These are phyloP conservation scores for Skeletonema costatum DNA, from an alignment of 108 stramenopile species.

Conservation along the genomic window DNA sequence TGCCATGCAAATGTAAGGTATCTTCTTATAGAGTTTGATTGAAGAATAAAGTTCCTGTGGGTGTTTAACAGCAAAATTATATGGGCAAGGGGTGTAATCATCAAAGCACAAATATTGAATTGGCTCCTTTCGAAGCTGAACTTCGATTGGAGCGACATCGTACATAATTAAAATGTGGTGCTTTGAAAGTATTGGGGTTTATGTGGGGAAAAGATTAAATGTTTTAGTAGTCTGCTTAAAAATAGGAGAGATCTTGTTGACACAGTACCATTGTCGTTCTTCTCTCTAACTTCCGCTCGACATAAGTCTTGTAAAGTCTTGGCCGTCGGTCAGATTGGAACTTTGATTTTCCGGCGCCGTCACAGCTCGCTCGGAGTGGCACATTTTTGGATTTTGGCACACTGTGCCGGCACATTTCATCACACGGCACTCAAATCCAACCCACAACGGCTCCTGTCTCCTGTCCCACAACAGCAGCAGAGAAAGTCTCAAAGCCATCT, in stretches of 20 bases:
- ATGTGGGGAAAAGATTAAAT: not conserved
- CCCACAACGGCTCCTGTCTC: too few relatives aligned
- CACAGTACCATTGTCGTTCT: too few relatives aligned
- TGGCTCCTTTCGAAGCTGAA: not conserved
- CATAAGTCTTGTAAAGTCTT: too few relatives aligned
- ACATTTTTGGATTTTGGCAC: too few relatives aligned
- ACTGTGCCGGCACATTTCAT: too few relatives aligned
- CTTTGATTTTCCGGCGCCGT: too few relatives aligned
- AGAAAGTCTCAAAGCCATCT: too few relatives aligned
- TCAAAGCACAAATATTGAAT: not conserved
- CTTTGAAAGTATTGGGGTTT: not conserved
- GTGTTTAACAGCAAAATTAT: not conserved
- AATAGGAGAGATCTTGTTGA: constrained; percentile 2
- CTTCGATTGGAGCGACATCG: not conserved
- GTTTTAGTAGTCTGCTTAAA: not conserved
- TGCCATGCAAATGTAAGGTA: constrained; percentile 67
- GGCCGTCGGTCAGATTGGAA: too few relatives aligned
- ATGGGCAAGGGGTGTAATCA: not conserved
- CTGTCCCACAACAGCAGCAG: too few relatives aligned
- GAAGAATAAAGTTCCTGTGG: not conserved
- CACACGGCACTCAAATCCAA: too few relatives aligned
- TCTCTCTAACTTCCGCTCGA: too few relatives aligned
- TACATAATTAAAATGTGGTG: constrained; percentile 6
- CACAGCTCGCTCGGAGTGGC: too few relatives aligned
- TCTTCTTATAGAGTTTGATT: not conserved